Conservation (phyloP, 2,329 filamentous ascomycete species). For the Diaporthe citriasiana region DNA sequence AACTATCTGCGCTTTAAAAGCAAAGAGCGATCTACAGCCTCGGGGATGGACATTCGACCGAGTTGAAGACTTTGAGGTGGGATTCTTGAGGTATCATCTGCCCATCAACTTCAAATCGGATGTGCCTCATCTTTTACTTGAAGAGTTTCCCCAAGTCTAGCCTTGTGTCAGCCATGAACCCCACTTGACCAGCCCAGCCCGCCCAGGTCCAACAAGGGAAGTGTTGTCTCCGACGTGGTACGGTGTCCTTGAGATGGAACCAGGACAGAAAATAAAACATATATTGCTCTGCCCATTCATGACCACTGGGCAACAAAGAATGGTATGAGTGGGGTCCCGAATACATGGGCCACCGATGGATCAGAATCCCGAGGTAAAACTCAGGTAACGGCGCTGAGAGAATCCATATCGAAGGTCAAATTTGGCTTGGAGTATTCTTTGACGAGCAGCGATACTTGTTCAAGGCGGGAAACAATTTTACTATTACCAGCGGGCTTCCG, state of each 20-base stretch:
- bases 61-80: not conserved
- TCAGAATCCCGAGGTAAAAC: no score
- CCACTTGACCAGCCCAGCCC: not conserved
- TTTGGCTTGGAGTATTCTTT: no score
- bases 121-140: not conserved
- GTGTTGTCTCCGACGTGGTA: not conserved
- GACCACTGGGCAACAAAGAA: no score
- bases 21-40: not conserved
- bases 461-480: no score
- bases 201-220: slow-evolving; percentile 9
- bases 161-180: not conserved
- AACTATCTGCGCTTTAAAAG: not conserved
- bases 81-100: not conserved
- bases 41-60: not conserved
- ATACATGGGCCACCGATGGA: no score
- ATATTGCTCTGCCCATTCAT: not conserved
- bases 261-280: not conserved
- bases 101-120: not conserved
- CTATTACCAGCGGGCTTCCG: no score
- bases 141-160: not conserved
- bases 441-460: no score
- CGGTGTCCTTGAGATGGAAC: not conserved
- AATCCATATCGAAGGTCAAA: no score
- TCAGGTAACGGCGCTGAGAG: no score
- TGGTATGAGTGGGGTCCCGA: no score